Percentiles rank a stretch among this genome's conserved stretches.
Conservation (phyloP, 805 yeast species). For the Candida fluviatilis region DNA sequence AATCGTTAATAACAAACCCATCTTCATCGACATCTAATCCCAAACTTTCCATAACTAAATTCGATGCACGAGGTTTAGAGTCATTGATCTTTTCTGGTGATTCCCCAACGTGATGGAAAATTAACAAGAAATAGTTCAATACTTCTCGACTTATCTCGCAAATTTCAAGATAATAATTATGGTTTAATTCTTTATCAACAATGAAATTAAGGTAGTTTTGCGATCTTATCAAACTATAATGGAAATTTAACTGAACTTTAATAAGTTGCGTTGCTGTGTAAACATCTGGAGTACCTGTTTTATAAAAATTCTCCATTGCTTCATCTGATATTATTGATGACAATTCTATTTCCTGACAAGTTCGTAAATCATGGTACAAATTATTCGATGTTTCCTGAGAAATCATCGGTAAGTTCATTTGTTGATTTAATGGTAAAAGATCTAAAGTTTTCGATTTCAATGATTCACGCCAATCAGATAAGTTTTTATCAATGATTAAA, state of each 20-base stretch:
- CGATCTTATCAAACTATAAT: conserved; percentile 38
- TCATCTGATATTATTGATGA: conserved; percentile 15
- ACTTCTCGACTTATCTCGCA: conserved; percentile 36
- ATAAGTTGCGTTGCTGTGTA: conserved; percentile 35
- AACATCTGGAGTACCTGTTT: conserved; percentile 35
- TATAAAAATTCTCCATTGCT: conserved; percentile 19
- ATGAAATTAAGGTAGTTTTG: conserved; percentile 40
- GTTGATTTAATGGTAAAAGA: conserved; percentile 21
- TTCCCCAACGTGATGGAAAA: conserved; percentile 31
- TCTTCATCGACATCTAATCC: conserved; percentile 42
- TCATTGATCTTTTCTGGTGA: conserved; percentile 10
- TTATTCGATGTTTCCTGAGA: conserved; percentile 17
- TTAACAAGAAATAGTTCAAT: conserved; percentile 31
- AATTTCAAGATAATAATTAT: conserved; percentile 29
- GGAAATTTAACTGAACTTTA: conserved; percentile 42
- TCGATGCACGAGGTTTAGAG: conserved; percentile 8
- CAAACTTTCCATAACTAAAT: conserved; percentile 29
- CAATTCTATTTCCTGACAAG: conserved; percentile 13
- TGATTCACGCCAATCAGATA: conserved; percentile 37
- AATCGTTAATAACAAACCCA: conserved; percentile 43
- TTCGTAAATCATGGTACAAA: conserved; percentile 27
- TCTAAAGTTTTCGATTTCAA: conserved; percentile 27
- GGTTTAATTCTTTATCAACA: conserved; percentile 39
- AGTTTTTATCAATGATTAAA: conserved; percentile 37
- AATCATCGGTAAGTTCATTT: conserved; percentile 29